Conservation (phyloP, 345 rosid genomes). For the Hypericum androsaemum region DNA sequence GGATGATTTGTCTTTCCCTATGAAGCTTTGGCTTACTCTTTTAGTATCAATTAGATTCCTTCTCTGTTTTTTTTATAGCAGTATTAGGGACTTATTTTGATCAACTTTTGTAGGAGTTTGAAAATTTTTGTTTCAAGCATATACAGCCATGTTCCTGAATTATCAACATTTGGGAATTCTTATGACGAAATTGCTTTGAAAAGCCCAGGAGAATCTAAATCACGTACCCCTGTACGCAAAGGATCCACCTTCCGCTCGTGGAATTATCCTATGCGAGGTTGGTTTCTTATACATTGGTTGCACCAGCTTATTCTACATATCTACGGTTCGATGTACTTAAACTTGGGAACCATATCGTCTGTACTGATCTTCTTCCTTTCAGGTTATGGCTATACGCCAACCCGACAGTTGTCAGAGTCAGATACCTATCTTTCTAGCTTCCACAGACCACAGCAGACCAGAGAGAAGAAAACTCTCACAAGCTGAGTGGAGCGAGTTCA, state of each 20-base stretch:
- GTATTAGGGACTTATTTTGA: too few species aligned
- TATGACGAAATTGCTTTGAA: constrained; percentile 25
- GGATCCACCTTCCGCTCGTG: constrained; percentile 20
- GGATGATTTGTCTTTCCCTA: too few species aligned
- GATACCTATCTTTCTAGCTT: constrained; percentile 51
- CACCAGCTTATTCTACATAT: too few species aligned
- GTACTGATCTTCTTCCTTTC: constrained; percentile 9
- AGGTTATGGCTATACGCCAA: constrained; percentile 31
- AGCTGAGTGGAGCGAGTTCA: constrained; percentile 51
- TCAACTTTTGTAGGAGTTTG: constrained; percentile 38
- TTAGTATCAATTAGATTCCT: too few species aligned
- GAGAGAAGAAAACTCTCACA: constrained; percentile 52
- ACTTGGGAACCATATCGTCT: background rate
- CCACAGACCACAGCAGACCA: constrained; percentile 60
- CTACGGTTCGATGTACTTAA: too few species aligned
- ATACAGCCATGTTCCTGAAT: constrained; percentile 28
- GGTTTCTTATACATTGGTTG: too few species aligned
- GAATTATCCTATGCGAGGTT: constrained; percentile 36
- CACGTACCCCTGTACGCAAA: constrained; percentile 10
- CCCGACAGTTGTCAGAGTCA: constrained; percentile 28
- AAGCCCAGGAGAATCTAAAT: constrained; percentile 25
- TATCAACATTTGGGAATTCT: constrained; percentile 29
- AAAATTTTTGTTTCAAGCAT: constrained; percentile 25
- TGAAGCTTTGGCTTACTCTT: too few species aligned
- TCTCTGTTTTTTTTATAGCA: too few species aligned